Percentiles rank a stretch among this genome's conserved stretches.
phyloP scores from a whole-genome alignment of 202 grass and related monocot species.

The Panicum hallii region DNA sequence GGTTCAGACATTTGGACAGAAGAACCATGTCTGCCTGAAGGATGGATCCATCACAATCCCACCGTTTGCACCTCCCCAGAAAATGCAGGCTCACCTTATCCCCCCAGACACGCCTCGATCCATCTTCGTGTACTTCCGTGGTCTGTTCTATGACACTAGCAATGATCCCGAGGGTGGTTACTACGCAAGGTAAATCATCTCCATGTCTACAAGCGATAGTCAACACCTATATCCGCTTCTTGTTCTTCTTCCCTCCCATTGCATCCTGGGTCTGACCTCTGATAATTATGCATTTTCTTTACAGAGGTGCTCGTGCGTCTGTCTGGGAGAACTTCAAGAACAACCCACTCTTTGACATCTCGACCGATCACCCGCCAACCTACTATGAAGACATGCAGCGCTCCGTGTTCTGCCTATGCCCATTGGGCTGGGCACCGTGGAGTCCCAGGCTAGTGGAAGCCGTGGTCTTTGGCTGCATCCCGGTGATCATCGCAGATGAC shows the following conservation, averaged over 20 bases:
- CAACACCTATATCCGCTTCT: not conserved
- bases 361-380: constrained; percentile 75
- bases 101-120: constrained; percentile 76
- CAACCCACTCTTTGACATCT: constrained; percentile 93
- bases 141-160: constrained; percentile 83
- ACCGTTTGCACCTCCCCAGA: constrained; percentile 83
- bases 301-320: constrained; percentile 83
- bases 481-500: constrained; percentile 89
- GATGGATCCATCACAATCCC: constrained; percentile 89
- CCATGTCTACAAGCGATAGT: not conserved
- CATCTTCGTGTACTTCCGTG: constrained; percentile 90
- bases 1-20: constrained; percentile 94
- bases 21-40: constrained; percentile 94
- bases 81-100: constrained; percentile 83
- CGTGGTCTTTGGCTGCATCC: constrained; percentile 91
- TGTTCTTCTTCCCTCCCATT: not conserved
- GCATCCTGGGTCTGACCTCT: constrained; percentile 16
- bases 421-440: constrained; percentile 96
- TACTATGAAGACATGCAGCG: constrained; percentile 98
- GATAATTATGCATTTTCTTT: constrained; percentile 25
- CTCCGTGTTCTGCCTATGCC: constrained; percentile 85
- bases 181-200: constrained; percentile 71
- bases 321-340: constrained; percentile 98
- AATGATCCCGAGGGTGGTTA: constrained; percentile 94
- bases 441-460: constrained; percentile 86